A percentile compares a stretch with the other conserved stretches of the same genome.
These are phyloP conservation scores for Thalassia testudinum DNA, from an alignment of 116 monocot genomes.

Conservation along the genomic window DNA sequence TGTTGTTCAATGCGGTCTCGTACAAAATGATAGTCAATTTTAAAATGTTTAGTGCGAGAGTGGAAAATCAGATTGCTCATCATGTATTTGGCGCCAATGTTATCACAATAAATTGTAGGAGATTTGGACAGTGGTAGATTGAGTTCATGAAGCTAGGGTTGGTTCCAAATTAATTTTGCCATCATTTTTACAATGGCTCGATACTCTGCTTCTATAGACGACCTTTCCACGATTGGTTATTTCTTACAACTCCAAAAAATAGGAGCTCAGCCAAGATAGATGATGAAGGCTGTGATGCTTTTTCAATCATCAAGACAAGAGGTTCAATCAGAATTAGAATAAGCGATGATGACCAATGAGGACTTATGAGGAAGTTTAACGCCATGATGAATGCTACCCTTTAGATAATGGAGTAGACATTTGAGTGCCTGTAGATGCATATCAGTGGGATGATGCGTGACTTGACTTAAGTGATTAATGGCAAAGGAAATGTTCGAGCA, in stretches of 20 bases:
- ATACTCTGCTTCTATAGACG: background rate
- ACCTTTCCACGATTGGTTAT: background rate
- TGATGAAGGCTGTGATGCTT: too few relatives aligned
- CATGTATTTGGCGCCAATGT: background rate
- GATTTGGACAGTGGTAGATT: background rate
- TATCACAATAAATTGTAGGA: background rate
- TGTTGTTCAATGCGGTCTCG: background rate
- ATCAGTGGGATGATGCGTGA: too few relatives aligned
- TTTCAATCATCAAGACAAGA: background rate
- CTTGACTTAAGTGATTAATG: too few relatives aligned
- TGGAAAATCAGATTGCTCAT: background rate
- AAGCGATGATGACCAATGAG: too few relatives aligned
- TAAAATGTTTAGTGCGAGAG: background rate
- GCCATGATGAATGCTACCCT: background rate
- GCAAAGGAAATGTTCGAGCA: too few relatives aligned
- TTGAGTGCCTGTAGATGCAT: background rate
- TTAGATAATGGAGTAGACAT: background rate
- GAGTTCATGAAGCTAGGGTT: background rate
- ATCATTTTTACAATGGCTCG: background rate
- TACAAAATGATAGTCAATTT: constrained; percentile 5
- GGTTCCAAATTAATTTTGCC: background rate
- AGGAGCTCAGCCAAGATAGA: background rate
- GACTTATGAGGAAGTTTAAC: too few relatives aligned
- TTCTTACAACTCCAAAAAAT: background rate
- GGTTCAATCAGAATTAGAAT: constrained; percentile 1